Evolutionary conservation across 2,329 filamentous ascomycete species (phyloP).

Genomic region (Podosphaera aphanis): DNA sequence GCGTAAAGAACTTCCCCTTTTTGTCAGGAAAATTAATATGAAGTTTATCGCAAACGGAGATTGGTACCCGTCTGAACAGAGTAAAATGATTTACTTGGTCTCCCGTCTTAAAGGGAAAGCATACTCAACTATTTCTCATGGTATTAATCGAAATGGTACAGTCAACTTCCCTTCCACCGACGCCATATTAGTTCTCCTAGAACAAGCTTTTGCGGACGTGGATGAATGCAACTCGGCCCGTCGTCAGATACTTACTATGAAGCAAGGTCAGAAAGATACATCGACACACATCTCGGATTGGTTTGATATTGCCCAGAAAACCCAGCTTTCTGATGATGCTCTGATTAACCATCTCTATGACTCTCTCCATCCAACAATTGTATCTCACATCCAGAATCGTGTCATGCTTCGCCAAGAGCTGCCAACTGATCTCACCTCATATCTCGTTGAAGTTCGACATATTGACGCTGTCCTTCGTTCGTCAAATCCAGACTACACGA

Average conservation of each 20-base stretch:
- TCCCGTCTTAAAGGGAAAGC: not conserved
- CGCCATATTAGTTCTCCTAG: not conserved
- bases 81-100: not conserved
- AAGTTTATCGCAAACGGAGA: not conserved
- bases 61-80: not conserved
- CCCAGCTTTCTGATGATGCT: not conserved
- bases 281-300: not conserved
- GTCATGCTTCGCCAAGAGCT: not conserved
- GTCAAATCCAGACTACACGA: not conserved
- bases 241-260: not conserved
- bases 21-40: not conserved
- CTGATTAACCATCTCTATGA: not conserved
- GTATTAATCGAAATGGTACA: not conserved
- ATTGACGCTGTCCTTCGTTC: not conserved
- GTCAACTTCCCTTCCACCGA: not conserved
- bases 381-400: not conserved
- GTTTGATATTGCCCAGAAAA: not conserved
- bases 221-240: not conserved
- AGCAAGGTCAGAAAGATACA: not conserved
- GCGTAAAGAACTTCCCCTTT: not conserved
- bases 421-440: not conserved
- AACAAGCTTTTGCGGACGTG: not conserved
- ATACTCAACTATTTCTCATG: not conserved
- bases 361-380: not conserved
- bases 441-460: not conserved